A percentile compares a stretch with the other conserved stretches of the same genome.
Conservation (phyloP, 2,329 filamentous ascomycete genomes). For the Trichoderma polysporum region DNA sequence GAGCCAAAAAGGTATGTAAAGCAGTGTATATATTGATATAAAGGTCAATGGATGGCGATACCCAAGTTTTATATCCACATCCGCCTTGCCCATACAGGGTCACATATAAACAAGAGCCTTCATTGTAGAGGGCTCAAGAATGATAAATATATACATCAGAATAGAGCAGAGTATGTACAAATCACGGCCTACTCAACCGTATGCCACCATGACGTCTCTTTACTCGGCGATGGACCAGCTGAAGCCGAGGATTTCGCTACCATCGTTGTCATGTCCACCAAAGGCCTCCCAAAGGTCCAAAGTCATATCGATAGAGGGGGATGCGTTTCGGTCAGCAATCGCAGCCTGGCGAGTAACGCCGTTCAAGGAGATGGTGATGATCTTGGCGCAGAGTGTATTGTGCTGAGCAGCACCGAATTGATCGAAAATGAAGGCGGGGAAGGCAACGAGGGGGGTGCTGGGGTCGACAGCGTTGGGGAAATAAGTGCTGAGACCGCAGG, state of each 20-base stretch:
- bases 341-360: constrained; percentile 19
- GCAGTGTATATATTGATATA: not conserved
- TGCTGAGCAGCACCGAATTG: constrained; percentile 18
- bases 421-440: constrained; percentile 16
- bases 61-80: not conserved
- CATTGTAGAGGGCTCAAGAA: not conserved
- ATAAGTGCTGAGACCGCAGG: constrained; percentile 23
- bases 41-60: too few species aligned
- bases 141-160: constrained; percentile 14
- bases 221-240: not conserved
- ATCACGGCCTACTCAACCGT: not conserved
- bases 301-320: constrained; percentile 21
- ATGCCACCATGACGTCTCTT: not conserved
- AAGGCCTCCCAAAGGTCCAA: constrained; percentile 20
- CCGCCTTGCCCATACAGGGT: not conserved
- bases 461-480: not conserved
- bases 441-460: constrained; percentile 14
- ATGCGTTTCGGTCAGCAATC: constrained; percentile 18
- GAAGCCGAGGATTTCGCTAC: constrained; percentile 7
- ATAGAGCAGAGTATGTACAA: constrained; percentile 11
- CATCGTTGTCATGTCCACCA: constrained; percentile 15
- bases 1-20: not conserved
- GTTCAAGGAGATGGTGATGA: constrained; percentile 18
- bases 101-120: not conserved
- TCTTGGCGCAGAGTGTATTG: constrained; percentile 19